Conservation (phyloP, 2,329 filamentous ascomycete genomes). For the Pseudogymnoascus sp. region DNA sequence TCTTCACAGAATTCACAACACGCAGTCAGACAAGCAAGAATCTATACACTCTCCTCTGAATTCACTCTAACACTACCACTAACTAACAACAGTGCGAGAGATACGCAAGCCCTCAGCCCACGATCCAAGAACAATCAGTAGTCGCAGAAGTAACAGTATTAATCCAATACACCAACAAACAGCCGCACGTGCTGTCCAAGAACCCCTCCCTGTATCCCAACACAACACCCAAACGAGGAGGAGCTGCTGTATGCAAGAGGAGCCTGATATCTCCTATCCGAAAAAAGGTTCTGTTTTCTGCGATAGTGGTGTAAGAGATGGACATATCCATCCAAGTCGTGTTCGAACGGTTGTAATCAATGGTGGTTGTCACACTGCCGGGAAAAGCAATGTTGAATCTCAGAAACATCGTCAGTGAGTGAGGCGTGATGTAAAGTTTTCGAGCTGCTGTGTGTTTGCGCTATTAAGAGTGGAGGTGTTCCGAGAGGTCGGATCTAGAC, state of each 20-base stretch:
- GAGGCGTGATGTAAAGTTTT: not conserved
- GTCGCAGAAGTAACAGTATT: not conserved
- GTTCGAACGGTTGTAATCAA: not conserved
- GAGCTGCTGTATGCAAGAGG: not conserved
- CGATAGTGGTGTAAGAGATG: not conserved
- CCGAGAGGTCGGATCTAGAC: not conserved
- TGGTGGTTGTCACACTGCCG: not conserved
- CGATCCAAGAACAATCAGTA: not conserved
- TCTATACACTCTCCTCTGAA: not conserved
- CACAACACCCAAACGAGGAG: not conserved
- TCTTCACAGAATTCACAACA: not conserved
- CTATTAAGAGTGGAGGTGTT: not conserved
- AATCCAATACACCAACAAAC: not conserved
- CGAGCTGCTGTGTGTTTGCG: not conserved
- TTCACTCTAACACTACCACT: not conserved
- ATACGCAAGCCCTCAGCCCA: not conserved
- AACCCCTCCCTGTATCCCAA: not conserved
- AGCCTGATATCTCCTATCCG: not conserved
- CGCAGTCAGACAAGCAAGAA: not conserved
- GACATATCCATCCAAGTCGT: not conserved
- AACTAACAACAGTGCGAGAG: not conserved
- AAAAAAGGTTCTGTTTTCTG: not conserved
- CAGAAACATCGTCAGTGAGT: not conserved
- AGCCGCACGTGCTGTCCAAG: not conserved
- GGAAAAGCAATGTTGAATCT: not conserved